These are phyloP conservation scores for Kodamaea neixiangensis DNA, from an alignment of 805 yeast genomes.

Conservation along the genomic window DNA sequence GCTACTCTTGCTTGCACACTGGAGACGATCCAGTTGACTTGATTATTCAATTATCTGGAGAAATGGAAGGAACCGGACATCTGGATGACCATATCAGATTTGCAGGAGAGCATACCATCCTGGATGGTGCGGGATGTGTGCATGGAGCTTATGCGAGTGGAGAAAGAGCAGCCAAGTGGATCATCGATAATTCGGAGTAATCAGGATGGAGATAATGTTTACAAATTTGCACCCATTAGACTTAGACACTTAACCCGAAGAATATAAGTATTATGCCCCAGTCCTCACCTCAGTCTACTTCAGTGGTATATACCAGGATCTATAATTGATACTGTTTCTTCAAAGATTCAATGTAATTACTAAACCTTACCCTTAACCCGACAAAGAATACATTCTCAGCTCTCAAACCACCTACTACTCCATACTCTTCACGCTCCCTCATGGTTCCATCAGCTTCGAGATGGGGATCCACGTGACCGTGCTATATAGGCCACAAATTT, in stretches of 20 bases:
- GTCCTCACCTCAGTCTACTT: too few relatives aligned
- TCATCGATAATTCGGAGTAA: conserved; percentile 10
- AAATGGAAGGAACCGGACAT: conserved; percentile 40
- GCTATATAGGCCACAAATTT: background rate
- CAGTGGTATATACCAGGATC: too few relatives aligned
- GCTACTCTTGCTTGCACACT: conserved; percentile 71
- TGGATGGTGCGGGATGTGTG: conserved; percentile 89
- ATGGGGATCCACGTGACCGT: conserved; percentile 2
- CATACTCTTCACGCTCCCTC: too few relatives aligned
- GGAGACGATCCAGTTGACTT: conserved; percentile 70
- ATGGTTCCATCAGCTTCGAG: background rate
- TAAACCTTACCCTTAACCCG: too few relatives aligned
- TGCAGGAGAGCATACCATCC: conserved; percentile 88
- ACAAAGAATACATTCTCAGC: too few relatives aligned
- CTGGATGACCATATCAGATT: conserved; percentile 60
- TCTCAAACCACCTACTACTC: too few relatives aligned
- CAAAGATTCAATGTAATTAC: too few relatives aligned
- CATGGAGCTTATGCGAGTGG: conserved; percentile 91
- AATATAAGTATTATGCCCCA: too few relatives aligned
- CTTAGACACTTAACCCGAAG: background rate
- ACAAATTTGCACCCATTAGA: background rate
- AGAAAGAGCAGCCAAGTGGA: conserved; percentile 50
- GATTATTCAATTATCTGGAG: conserved; percentile 58
- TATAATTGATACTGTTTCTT: too few relatives aligned
- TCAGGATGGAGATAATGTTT: background rate